Conservation (phyloP, 495 filamentous ascomycete species). For the Daldinia loculata region DNA sequence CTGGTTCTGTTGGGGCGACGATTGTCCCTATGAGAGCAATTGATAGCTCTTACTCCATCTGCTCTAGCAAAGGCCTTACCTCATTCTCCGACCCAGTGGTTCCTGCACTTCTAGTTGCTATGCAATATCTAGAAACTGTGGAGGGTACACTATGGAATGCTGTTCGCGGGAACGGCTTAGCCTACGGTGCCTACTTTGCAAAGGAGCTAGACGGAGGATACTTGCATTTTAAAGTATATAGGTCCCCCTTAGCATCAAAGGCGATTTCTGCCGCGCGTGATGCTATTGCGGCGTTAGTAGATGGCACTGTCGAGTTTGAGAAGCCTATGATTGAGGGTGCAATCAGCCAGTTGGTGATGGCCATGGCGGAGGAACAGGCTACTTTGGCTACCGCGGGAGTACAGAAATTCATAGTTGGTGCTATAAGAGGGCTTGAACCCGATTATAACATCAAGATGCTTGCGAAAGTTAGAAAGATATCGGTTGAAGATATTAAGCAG, state of each 20-base stretch:
- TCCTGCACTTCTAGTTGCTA: conserved; percentile 84
- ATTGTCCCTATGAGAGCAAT: conserved; percentile 91
- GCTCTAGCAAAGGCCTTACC: conserved; percentile 75
- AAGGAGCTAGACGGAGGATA: conserved; percentile 80
- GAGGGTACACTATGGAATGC: conserved; percentile 95
- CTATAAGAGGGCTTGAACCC: conserved; percentile 76
- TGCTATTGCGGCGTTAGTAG: conserved; percentile 64
- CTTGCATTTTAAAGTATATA: conserved; percentile 82
- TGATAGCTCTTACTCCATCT: conserved; percentile 88
- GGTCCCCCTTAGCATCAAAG: conserved; percentile 87
- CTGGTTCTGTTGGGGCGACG: conserved; percentile 75
- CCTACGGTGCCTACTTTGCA: conserved; percentile 82
- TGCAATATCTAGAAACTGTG: conserved; percentile 88
- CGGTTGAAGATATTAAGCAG: conserved; percentile 76
- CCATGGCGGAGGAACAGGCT: conserved; percentile 83
- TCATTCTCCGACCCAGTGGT: conserved; percentile 79
- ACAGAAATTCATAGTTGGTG: conserved; percentile 81
- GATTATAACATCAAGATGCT: conserved; percentile 82
- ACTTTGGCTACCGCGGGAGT: conserved; percentile 82
- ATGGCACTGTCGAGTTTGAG: conserved; percentile 73
- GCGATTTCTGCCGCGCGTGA: conserved; percentile 80
- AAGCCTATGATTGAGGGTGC: conserved; percentile 86
- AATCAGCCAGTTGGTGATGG: conserved; percentile 84
- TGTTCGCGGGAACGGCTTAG: conserved; percentile 88
- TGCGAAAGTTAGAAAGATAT: conserved; percentile 76